Evolutionary conservation across 345 rosid species (phyloP).

Genomic region (Lepidium sativum): DNA sequence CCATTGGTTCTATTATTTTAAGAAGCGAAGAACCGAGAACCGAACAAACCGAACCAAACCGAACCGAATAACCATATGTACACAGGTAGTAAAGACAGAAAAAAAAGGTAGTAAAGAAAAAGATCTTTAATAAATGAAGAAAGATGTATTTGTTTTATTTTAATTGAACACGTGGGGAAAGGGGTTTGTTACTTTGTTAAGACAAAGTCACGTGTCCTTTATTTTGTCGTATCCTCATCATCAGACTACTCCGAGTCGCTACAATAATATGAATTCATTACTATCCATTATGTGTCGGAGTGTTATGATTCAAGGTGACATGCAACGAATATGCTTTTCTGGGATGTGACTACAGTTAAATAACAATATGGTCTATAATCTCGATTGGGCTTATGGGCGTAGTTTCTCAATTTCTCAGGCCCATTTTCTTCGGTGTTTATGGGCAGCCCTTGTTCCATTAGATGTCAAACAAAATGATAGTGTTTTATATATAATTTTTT

Average conservation of each 20-base stretch:
- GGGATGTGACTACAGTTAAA: background rate
- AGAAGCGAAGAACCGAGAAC: too few species aligned
- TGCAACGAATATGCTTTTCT: constrained; percentile 2
- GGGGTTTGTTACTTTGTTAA: background rate
- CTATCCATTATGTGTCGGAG: too few species aligned
- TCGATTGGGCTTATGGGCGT: constrained; percentile 1
- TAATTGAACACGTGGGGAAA: constrained; percentile 14
- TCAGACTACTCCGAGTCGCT: constrained; percentile 14
- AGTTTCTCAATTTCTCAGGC: background rate
- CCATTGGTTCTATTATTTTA: too few species aligned
- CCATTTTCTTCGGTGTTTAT: background rate
- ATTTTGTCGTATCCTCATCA: constrained; percentile 14
- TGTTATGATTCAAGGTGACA: constrained; percentile 5
- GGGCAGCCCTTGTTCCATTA: too few species aligned
- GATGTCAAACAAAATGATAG: too few species aligned
- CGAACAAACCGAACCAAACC: too few species aligned
- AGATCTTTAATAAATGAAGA: too few species aligned
- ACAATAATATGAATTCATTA: background rate
- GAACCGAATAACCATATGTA: too few species aligned
- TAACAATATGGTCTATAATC: background rate
- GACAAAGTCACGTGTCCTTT: constrained; percentile 18
- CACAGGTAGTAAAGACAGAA: too few species aligned
- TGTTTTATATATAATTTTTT: too few species aligned
- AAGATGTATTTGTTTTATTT: too few species aligned
- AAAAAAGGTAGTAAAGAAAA: background rate